Evolutionary conservation across 1,139 yeast species (phyloP).

Genomic region (Kodamaea fungicola): DNA sequence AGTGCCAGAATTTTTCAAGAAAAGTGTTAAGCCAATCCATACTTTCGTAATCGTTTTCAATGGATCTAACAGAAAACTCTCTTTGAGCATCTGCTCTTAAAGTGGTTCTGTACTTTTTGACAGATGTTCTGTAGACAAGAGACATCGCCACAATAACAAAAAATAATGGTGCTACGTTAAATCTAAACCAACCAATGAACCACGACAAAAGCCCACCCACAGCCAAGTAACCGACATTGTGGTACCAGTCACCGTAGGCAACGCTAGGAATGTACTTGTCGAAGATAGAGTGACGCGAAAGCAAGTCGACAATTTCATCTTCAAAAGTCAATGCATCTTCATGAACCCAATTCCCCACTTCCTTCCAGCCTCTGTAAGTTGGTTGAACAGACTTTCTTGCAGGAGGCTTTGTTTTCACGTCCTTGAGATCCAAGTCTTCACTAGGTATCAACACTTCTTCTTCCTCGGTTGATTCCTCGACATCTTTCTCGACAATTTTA

Average conservation of each 20-base stretch:
- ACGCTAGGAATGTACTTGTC: conserved; percentile 69
- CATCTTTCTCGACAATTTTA: conserved; percentile 2
- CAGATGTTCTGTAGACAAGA: conserved; percentile 75
- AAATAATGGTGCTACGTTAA: conserved; percentile 78
- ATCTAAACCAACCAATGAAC: conserved; percentile 72
- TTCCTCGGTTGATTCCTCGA: not conserved
- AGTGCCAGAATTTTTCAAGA: conserved; percentile 86
- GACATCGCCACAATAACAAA: conserved; percentile 59
- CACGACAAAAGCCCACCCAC: conserved; percentile 71
- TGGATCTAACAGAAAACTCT: conserved; percentile 72
- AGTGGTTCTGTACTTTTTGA: conserved; percentile 70
- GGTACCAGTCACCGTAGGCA: conserved; percentile 94
- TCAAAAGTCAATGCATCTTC: conserved; percentile 61
- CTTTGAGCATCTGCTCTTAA: conserved; percentile 81
- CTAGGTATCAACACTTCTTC: conserved; percentile 10
- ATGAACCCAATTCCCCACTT: conserved; percentile 82
- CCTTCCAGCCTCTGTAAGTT: conserved; percentile 87
- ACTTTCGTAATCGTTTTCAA: conserved; percentile 86
- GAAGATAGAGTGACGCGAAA: conserved; percentile 64
- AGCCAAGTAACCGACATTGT: conserved; percentile 67
- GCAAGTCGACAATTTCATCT: conserved; percentile 67
- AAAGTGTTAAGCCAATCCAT: conserved; percentile 93
- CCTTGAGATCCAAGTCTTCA: conserved; percentile 26
- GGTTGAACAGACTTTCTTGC: conserved; percentile 59
- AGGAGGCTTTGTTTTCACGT: conserved; percentile 37